Percentiles rank a stretch among this genome's conserved stretches.
These are phyloP conservation scores for Daldinia caldariorum DNA, from an alignment of 495 filamentous ascomycete species.

Conservation along the genomic window DNA sequence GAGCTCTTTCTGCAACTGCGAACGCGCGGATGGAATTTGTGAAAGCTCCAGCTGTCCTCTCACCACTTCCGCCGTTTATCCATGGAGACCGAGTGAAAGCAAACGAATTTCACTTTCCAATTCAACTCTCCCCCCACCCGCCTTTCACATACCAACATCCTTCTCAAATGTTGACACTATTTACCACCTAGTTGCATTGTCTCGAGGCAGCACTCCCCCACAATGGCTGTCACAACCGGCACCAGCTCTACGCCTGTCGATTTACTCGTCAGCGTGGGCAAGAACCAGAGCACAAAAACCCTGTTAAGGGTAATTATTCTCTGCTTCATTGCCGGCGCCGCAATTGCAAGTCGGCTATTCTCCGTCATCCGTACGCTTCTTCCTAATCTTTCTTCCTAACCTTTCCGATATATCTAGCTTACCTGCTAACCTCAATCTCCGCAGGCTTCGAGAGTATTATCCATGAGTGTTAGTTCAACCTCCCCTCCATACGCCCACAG, in stretches of 20 bases:
- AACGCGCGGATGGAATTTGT: constrained; percentile 31
- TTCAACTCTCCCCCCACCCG: constrained; percentile 5
- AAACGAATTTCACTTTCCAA: constrained; percentile 7
- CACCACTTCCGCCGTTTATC: constrained; percentile 22
- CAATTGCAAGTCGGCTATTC: constrained; percentile 94
- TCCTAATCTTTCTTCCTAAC: constrained; percentile 7
- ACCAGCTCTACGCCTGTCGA: constrained; percentile 44
- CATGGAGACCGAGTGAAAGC: constrained; percentile 12
- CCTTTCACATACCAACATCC: constrained; percentile 13
- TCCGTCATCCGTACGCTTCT: constrained; percentile 88
- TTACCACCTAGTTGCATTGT: constrained; percentile 43
- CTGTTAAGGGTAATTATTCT: constrained; percentile 93
- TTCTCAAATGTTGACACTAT: constrained; percentile 46
- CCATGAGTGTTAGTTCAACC: constrained; percentile 83
- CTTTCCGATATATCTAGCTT: not conserved
- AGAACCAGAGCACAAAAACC: constrained; percentile 77
- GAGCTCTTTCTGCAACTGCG: constrained; percentile 32
- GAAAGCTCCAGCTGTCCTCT: constrained; percentile 50
- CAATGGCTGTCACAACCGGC: constrained; percentile 43
- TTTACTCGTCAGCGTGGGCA: constrained; percentile 55
- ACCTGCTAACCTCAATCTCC: constrained; percentile 50
- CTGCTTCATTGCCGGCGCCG: constrained; percentile 88
- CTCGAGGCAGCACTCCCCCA: constrained; percentile 34
- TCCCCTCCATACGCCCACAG: constrained; percentile 2
- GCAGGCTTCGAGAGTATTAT: constrained; percentile 99